Conservation (phyloP, 805 yeast species). For the Saturnispora silvae region DNA sequence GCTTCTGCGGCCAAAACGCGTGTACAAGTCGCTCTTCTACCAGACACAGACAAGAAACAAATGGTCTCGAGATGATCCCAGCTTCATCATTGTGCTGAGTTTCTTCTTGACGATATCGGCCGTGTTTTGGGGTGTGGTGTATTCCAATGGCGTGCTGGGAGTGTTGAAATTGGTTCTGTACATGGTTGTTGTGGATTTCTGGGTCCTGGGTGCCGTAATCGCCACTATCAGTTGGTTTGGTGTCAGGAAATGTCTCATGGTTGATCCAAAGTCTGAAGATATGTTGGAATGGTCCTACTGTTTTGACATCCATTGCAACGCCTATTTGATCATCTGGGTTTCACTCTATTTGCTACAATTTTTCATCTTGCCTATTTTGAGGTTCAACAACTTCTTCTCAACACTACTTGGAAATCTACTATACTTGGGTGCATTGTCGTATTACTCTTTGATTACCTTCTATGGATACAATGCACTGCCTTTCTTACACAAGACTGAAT, state of each 20-base stretch:
- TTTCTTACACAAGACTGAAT: constrained; percentile 52
- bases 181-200: constrained; percentile 80
- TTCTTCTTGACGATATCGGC: constrained; percentile 62
- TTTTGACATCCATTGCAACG: constrained; percentile 87
- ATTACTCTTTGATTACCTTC: constrained; percentile 72
- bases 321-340: constrained; percentile 76
- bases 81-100: constrained; percentile 68
- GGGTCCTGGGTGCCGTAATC: constrained; percentile 54
- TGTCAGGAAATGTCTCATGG: constrained; percentile 48
- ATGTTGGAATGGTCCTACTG: constrained; percentile 87
- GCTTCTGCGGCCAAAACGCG: constrained; percentile 66
- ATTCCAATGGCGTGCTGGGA: constrained; percentile 51
- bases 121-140: constrained; percentile 82
- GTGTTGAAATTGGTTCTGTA: constrained; percentile 59
- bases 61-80: constrained; percentile 90
- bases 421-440: constrained; percentile 62
- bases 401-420: constrained; percentile 67
- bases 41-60: constrained; percentile 69
- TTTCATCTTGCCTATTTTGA: constrained; percentile 59
- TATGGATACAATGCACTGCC: constrained; percentile 80
- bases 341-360: constrained; percentile 65
- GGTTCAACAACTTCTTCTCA: constrained; percentile 55
- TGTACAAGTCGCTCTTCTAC: constrained; percentile 71
- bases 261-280: constrained; percentile 13
- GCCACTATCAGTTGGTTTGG: constrained; percentile 68